These are phyloP conservation scores for Beverwykella pulmonaria DNA, from an alignment of 495 filamentous ascomycete species.

Conservation along the genomic window DNA sequence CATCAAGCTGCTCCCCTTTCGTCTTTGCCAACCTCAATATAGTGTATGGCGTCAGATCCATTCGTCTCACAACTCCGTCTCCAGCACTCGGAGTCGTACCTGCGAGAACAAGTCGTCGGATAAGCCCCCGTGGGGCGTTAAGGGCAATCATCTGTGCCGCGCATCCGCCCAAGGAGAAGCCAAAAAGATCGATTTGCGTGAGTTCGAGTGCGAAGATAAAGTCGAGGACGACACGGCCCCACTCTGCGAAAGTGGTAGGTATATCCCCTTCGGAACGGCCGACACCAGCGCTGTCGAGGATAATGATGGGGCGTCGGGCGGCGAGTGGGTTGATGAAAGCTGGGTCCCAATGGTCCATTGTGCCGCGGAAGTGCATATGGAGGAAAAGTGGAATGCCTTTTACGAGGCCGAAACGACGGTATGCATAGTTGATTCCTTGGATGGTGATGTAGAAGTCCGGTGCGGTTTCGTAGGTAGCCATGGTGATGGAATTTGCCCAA, in stretches of 20 bases:
- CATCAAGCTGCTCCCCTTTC: background rate
- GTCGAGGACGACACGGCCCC: conserved; percentile 42
- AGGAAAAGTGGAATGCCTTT: too few relatives aligned
- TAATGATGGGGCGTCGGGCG: conserved; percentile 32
- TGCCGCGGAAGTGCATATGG: too few relatives aligned
- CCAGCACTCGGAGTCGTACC: conserved; percentile 13
- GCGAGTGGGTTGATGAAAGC: conserved; percentile 36
- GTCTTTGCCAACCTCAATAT: background rate
- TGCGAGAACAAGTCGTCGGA: conserved; percentile 32
- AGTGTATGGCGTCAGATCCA: background rate
- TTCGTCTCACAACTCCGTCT: background rate
- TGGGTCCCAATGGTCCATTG: too few relatives aligned
- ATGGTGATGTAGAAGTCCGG: too few relatives aligned
- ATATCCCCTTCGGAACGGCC: conserved; percentile 31
- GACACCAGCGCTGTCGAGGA: conserved; percentile 38
- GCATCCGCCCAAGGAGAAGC: conserved; percentile 41
- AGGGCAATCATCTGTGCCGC: conserved; percentile 37
- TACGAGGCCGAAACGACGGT: too few relatives aligned
- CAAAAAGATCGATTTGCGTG: conserved; percentile 38
- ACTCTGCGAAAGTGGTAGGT: conserved; percentile 28
- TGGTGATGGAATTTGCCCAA: too few relatives aligned
- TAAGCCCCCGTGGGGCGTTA: conserved; percentile 18
- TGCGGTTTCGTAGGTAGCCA: too few relatives aligned
- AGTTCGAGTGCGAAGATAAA: conserved; percentile 43
- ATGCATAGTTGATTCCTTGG: too few relatives aligned